Evolutionary conservation across 1,139 yeast genomes (phyloP).

Genomic region (Saccharomyces uvarum): DNA sequence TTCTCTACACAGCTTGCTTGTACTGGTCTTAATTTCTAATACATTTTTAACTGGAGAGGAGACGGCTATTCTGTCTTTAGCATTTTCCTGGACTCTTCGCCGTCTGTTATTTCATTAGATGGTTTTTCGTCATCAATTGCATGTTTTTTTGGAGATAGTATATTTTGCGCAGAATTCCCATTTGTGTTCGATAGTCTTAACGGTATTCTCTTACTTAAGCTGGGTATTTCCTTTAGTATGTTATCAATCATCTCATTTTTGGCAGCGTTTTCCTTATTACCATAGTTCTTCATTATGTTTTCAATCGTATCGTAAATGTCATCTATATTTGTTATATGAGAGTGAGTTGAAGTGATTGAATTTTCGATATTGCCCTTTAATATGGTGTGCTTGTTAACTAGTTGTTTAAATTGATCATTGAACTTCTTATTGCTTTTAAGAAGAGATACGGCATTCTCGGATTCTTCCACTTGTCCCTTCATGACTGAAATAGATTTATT

Average conservation of each 20-base stretch:
- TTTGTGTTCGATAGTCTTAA: not conserved
- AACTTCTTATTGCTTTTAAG: constrained; percentile 13
- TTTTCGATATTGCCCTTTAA: not conserved
- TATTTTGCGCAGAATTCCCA: not conserved
- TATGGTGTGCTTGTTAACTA: constrained; percentile 9
- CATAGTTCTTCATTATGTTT: not conserved
- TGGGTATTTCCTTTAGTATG: not conserved
- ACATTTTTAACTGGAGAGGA: not conserved
- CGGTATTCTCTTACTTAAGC: not conserved
- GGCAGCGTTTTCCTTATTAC: not conserved
- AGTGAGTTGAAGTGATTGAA: not conserved
- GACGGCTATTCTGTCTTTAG: not conserved
- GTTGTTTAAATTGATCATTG: constrained; percentile 12
- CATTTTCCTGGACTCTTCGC: not conserved
- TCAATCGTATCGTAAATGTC: not conserved
- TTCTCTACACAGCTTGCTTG: not conserved
- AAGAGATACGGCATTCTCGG: constrained; percentile 10
- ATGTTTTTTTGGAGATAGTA: not conserved
- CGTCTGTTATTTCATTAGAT: not conserved
- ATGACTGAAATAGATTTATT: constrained; percentile 16
- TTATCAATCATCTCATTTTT: not conserved
- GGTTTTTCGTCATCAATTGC: not conserved
- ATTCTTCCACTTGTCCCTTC: constrained; percentile 12
- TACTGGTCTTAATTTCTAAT: not conserved
- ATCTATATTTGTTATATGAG: not conserved